Evolutionary conservation across 2,329 filamentous ascomycete genomes (phyloP).

Genomic region (Cercospora sp.): DNA sequence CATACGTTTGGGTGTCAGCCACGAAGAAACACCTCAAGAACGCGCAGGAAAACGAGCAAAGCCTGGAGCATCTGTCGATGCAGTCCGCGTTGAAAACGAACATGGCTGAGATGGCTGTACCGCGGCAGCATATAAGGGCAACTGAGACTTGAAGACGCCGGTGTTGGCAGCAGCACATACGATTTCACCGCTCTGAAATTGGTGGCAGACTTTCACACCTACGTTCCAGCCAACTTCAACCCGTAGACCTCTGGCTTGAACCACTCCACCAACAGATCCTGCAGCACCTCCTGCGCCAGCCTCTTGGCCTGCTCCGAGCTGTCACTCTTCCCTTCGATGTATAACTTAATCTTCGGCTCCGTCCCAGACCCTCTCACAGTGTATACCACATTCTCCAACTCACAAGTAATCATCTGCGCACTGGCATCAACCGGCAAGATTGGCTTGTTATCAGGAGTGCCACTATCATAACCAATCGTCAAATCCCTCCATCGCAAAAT

Average conservation of each 20-base stretch:
- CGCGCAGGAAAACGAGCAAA: no score
- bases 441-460: conserved; percentile 53
- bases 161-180: no score
- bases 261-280: conserved; percentile 52
- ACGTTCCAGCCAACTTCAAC: conserved; percentile 31
- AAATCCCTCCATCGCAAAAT: conserved; percentile 63
- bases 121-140: no score
- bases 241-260: conserved; percentile 41
- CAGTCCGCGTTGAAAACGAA: no score
- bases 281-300: conserved; percentile 48
- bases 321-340: conserved; percentile 52
- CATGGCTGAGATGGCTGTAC: no score
- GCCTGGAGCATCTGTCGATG: no score
- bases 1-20: no score
- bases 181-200: no score
- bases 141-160: no score
- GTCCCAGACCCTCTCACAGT: conserved; percentile 63
- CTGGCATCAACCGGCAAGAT: conserved; percentile 56
- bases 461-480: conserved; percentile 61
- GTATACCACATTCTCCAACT: conserved; percentile 58
- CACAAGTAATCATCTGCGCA: conserved; percentile 65
- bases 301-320: conserved; percentile 46
- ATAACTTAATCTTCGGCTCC: conserved; percentile 66
- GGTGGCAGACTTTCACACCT: no score
- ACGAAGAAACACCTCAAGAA: no score